These are phyloP conservation scores for Jatropha podagrica DNA, from an alignment of 441 rosid genomes.

Conservation along the genomic window DNA sequence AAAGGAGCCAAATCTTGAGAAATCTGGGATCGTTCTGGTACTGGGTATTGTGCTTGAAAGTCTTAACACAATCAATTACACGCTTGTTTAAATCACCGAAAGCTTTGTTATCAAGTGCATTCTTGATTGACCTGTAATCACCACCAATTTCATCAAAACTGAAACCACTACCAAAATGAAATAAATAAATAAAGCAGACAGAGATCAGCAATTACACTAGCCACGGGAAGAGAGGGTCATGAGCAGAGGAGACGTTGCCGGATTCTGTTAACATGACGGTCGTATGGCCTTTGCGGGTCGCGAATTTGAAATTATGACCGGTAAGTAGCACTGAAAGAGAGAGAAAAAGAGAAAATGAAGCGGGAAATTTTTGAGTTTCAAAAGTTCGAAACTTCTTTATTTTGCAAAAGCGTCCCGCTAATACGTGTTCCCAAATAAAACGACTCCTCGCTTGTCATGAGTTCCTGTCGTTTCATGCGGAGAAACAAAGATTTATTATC, in stretches of 20 bases:
- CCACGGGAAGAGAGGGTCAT: slow-evolving; percentile 72
- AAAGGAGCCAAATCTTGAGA: slow-evolving; percentile 89
- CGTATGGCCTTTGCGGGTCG: slow-evolving; percentile 20
- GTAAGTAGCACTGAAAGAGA: neutral
- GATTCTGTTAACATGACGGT: slow-evolving; percentile 23
- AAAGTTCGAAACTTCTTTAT: slow-evolving; percentile 6
- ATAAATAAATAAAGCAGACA: neutral
- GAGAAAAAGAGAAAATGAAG: neutral
- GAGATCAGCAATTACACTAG: slow-evolving; percentile 38
- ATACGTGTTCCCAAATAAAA: no score
- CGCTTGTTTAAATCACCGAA: slow-evolving; percentile 46
- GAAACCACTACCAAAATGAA: neutral
- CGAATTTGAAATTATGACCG: neutral
- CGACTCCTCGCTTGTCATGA: no score
- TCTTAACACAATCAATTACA: slow-evolving; percentile 46
- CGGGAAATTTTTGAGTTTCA: slow-evolving; percentile 19
- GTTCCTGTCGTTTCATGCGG: no score
- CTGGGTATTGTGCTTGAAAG: slow-evolving; percentile 50
- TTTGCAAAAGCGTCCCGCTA: no score
- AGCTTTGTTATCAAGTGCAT: slow-evolving; percentile 37
- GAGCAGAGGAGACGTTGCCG: slow-evolving; percentile 23
- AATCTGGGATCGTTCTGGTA: slow-evolving; percentile 77
- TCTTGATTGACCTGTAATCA: slow-evolving; percentile 50
- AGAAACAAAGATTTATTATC: no score
- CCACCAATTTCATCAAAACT: neutral